phyloP scores from a whole-genome alignment of 176 grass and related monocot genomes.

The Carex myosuroides region DNA sequence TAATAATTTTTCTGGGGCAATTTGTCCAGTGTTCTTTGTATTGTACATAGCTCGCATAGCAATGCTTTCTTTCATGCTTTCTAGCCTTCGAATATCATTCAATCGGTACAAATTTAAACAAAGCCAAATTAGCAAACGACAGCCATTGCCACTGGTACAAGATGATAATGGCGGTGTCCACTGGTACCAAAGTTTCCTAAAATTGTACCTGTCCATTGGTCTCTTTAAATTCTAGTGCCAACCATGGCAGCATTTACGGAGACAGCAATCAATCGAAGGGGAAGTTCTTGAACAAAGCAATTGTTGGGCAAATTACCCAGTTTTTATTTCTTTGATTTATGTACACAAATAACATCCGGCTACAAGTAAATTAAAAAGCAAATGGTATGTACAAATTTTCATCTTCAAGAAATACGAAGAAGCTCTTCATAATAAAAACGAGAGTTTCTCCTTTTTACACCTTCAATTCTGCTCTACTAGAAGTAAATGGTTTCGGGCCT shows the following conservation, averaged over 20 bases:
- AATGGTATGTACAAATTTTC: conserved; percentile 9
- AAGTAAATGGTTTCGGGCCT: not conserved
- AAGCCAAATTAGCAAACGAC: too few relatives aligned
- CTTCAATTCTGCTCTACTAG: not conserved
- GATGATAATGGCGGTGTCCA: not conserved
- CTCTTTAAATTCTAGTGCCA: not conserved
- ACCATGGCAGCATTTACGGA: not conserved
- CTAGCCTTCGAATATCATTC: too few relatives aligned
- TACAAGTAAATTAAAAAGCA: not conserved
- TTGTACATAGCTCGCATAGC: too few relatives aligned
- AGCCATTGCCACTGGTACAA: not conserved
- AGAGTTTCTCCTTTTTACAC: not conserved
- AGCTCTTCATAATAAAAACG: conserved; percentile 6
- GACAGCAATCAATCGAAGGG: not conserved
- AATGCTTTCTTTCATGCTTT: too few relatives aligned
- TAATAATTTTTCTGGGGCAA: not conserved
- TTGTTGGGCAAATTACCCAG: conserved; percentile 10
- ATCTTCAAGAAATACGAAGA: not conserved
- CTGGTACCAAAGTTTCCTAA: not conserved
- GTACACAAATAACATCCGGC: not conserved
- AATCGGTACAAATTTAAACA: too few relatives aligned
- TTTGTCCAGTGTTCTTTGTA: not conserved
- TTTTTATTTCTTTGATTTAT: not conserved
- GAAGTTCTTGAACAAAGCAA: not conserved
- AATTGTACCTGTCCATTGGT: not conserved